Conservation (phyloP, 371 early-diverging fungal species). For the Cokeromyces recurvatus region DNA sequence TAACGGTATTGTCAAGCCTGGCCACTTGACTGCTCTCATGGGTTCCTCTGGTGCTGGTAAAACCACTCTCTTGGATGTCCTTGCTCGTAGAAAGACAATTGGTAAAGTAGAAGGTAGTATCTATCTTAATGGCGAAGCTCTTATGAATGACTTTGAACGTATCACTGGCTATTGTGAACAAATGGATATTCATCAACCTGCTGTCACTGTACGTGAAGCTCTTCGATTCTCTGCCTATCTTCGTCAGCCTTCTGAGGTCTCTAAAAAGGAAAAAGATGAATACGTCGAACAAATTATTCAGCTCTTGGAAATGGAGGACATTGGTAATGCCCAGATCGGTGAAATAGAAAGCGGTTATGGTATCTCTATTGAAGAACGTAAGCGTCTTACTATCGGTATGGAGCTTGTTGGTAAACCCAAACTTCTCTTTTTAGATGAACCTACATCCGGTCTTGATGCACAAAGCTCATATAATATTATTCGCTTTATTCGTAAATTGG, state of each 20-base stretch:
- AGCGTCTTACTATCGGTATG: slow-evolving; percentile 57
- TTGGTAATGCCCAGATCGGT: slow-evolving; percentile 47
- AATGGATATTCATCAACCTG: slow-evolving; percentile 69
- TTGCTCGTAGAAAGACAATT: slow-evolving; percentile 74
- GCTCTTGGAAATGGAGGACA: slow-evolving; percentile 48
- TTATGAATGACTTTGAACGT: slow-evolving; percentile 57
- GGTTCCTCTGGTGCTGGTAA: slow-evolving; percentile 87
- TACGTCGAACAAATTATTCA: slow-evolving; percentile 57
- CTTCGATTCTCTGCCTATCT: slow-evolving; percentile 63
- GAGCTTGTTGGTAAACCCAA: slow-evolving; percentile 71
- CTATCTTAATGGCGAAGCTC: slow-evolving; percentile 48
- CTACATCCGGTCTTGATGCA: slow-evolving; percentile 67
- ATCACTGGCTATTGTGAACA: slow-evolving; percentile 80
- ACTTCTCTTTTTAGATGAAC: slow-evolving; percentile 77
- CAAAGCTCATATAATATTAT: slow-evolving; percentile 62
- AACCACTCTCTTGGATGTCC: slow-evolving; percentile 79
- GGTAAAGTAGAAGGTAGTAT: slow-evolving; percentile 68
- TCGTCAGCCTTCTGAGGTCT: slow-evolving; percentile 49
- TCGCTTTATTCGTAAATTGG: slow-evolving; percentile 51
- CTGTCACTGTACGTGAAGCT: slow-evolving; percentile 55
- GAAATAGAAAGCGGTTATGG: slow-evolving; percentile 31
- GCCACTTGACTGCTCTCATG: slow-evolving; percentile 73
- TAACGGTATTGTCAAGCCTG: slow-evolving; percentile 52
- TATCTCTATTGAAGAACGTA: slow-evolving; percentile 56
- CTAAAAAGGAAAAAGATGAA: slow-evolving; percentile 46